Evolutionary conservation across 1,284 basidiomycete species (phyloP).

Genomic region (Agaricales sp.): DNA sequence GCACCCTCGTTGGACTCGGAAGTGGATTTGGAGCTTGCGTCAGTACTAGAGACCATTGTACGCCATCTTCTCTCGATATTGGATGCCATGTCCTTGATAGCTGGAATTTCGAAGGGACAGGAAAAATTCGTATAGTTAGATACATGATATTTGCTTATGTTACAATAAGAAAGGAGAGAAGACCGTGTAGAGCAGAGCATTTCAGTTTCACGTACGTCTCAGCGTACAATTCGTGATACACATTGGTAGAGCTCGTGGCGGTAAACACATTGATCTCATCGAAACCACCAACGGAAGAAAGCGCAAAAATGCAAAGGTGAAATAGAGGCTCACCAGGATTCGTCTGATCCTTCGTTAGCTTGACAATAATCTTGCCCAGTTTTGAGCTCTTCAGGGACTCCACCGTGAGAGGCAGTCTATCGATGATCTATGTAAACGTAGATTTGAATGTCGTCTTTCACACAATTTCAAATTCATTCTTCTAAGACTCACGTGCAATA

Average conservation of each 20-base stretch:
- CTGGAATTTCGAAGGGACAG: constrained; percentile 39
- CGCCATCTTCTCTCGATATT: constrained; percentile 78
- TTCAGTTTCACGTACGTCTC: background rate
- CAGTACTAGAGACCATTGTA: constrained; percentile 24
- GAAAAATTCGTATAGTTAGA: constrained; percentile 47
- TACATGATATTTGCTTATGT: constrained; percentile 41
- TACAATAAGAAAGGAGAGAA: background rate
- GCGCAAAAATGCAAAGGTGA: constrained; percentile 12
- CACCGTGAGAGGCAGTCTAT: constrained; percentile 65
- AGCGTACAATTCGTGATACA: background rate
- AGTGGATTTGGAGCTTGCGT: background rate
- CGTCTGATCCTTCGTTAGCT: constrained; percentile 58
- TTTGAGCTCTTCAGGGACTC: constrained; percentile 59
- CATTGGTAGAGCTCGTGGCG: background rate
- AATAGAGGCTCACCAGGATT: constrained; percentile 49
- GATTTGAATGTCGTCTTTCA: constrained; percentile 8
- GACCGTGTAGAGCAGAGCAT: background rate
- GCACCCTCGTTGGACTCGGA: background rate
- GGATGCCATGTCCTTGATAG: constrained; percentile 83
- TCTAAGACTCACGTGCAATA: constrained; percentile 58
- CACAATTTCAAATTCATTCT: background rate
- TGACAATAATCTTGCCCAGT: constrained; percentile 66
- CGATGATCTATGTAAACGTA: constrained; percentile 49
- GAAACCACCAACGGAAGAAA: constrained; percentile 19
- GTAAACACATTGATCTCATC: constrained; percentile 10